Base-by-base conservation (phyloP, 176 grass and related monocot species). In the Musa schizocarpa region DNA sequence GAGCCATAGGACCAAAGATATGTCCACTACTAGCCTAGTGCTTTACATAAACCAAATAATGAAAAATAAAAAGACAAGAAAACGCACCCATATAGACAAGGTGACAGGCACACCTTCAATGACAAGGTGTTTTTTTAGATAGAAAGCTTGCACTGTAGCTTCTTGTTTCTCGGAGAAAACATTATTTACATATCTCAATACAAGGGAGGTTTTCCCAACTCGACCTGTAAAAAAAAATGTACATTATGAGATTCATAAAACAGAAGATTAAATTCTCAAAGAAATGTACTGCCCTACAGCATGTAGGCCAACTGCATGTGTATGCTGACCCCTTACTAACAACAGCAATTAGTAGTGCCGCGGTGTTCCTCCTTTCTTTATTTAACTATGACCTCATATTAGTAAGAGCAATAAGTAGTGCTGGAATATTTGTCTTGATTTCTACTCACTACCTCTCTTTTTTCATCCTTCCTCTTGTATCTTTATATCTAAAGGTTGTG, bases 201-300 rank as follows among this genome's bases (percentile, higher is more conserved):
- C 88, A 64, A 90, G 92, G 71, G 88, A 90, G 53, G 92, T 90
- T 90, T 96, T 90, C 54, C 92, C 88, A 72, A 96, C 92, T 75
- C 86, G 77, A 26, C 88, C 92, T 96, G 53, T 8, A 27, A 26
- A 26, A 8, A 52, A 50, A 69, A 19, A 13, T 22, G 49, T 23
- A 43, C 67, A 50, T 11, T 9, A 50, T 50, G 25, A 69, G 14
- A 69, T 2, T 50, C 34, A 69, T 50, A 69, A 69, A 69, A 70
- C 21, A 50, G 68, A 50, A 70, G 19, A 51, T 50, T 9, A 19
- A 50, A 7, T 70, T 52, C 19, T 11, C 34, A 20, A 70, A 50
- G 50, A 70, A 16, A 70, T 11, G 48, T 65, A 19, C 34, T 52
- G 65, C 9, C 9, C 11, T 4, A 26, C 10, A 65, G 26, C 26